Base-by-base conservation (phyloP, 495 filamentous ascomycete genomes). In the Aspergillus kassunensis region DNA sequence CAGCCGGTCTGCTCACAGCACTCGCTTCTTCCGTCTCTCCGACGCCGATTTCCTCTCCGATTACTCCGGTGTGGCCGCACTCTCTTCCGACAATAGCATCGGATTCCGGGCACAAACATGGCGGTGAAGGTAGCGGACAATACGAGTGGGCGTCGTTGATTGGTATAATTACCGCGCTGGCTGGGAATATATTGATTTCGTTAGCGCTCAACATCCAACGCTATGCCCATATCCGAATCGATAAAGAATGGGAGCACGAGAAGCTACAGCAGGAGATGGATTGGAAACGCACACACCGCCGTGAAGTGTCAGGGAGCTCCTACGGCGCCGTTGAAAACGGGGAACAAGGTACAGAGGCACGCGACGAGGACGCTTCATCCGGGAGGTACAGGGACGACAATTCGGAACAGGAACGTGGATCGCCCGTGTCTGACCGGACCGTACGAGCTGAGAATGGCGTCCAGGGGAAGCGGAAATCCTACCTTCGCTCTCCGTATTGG, bases 121-220 rank as follows among this genome's bases (percentile, higher is more conserved):
- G 65, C 21, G 67, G 74, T 20, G 69, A 64, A 24, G 67, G 68
- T 27, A 67, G 68, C 20, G 67, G 80, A 1, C 68, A 88, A 7
- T 80, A 84, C 48, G 76, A 88, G 60, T 96, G 91, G 91, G 93
- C 89, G 10, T 92, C 89, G 1, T 70, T 97, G 50, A 97, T 98
- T 59, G 93, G 93, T 59, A 97, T 98, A 60, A 66, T 91, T 40
- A 91, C 91, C 1, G 92, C 93, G 33, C 90, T 98, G 63, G 75
- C 81, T 41, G 93, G 93, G 29, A 97, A 97, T 65, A 76, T 96
- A 29, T 75, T 98, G 47, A 97, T 98, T 31, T 95, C 91, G 4
- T 78, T 97, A 47, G 93, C 93, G 12, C 87, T 98, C 50, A 98
- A 98, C 57, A 89, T 93, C 40, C 93, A 97, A 66, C 88, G 95